phyloP scores from a whole-genome alignment of 345 rosid genomes.

The Litchi chinensis region DNA sequence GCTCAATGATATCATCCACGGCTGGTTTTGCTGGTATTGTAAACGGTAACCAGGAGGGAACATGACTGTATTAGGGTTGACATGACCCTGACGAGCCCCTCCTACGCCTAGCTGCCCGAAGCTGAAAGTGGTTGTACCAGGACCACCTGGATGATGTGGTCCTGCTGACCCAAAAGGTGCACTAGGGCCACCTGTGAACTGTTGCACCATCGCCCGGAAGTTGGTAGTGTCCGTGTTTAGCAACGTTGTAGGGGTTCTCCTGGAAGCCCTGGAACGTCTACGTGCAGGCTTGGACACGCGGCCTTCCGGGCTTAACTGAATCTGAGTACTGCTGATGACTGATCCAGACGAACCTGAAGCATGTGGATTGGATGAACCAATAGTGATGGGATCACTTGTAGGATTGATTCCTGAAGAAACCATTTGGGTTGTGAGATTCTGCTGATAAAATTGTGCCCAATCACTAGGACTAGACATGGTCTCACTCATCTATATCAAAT shows the following conservation, averaged over 20 bases:
- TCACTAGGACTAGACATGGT: conserved; percentile 67
- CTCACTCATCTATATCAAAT: conserved; percentile 28
- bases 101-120: conserved; percentile 23
- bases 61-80: conserved; percentile 21
- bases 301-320: conserved; percentile 64
- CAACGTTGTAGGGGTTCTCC: conserved; percentile 94
- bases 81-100: conserved; percentile 22
- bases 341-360: not conserved
- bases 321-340: not conserved
- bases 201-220: conserved; percentile 97
- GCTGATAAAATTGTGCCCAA: conserved; percentile 71
- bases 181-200: conserved; percentile 83
- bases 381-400: conserved; percentile 28
- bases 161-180: conserved; percentile 53
- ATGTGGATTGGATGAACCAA: not conserved
- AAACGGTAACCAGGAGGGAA: conserved; percentile 25
- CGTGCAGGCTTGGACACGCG: conserved; percentile 80
- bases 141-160: conserved; percentile 6
- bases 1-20: conserved; percentile 46
- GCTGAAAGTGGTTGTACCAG: conserved; percentile 24
- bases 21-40: conserved; percentile 40
- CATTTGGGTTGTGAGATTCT: conserved; percentile 32
- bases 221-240: conserved; percentile 89
- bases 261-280: conserved; percentile 89
- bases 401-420: conserved; percentile 11